Conservation (phyloP, 345 rosid genomes). For the Nephelium lappaceum region DNA sequence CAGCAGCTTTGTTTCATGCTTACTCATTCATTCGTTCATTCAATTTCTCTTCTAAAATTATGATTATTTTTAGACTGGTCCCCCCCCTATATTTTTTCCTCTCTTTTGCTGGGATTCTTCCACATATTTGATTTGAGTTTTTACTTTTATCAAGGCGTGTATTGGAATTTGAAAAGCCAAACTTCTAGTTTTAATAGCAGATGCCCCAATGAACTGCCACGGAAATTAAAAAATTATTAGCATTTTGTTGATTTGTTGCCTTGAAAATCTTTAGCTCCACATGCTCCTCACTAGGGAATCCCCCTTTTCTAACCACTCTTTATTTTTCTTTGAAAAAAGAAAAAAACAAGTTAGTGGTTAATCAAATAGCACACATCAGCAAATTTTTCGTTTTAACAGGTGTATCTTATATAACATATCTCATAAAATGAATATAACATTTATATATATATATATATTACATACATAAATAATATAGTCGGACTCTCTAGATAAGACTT, state of each 20-base stretch:
- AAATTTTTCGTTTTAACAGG: no score
- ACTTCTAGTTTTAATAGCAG: not conserved
- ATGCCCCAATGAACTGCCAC: conserved; percentile 8
- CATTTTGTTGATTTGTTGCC: not conserved
- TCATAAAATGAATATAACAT: no score
- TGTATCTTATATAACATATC: no score
- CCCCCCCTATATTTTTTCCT: not conserved
- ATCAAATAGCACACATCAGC: no score
- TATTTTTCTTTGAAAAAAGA: not conserved
- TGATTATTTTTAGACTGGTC: conserved; percentile 8
- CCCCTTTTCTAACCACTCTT: not conserved
- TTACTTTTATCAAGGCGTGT: not conserved
- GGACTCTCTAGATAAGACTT: no score
- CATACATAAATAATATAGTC: no score
- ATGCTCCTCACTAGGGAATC: conserved; percentile 7
- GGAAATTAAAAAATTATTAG: not conserved
- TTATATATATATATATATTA: no score
- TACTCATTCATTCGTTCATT: not conserved
- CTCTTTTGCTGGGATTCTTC: not conserved
- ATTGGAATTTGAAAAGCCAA: conserved; percentile 16
- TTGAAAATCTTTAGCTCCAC: conserved; percentile 15
- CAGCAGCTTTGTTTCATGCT: conserved; percentile 15
- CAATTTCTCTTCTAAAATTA: not conserved
- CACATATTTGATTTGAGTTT: not conserved
- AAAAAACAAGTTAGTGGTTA: no score